Evolutionary conservation across 2,329 filamentous ascomycete genomes (phyloP).

Genomic region (Pestalotiopsis sp.): DNA sequence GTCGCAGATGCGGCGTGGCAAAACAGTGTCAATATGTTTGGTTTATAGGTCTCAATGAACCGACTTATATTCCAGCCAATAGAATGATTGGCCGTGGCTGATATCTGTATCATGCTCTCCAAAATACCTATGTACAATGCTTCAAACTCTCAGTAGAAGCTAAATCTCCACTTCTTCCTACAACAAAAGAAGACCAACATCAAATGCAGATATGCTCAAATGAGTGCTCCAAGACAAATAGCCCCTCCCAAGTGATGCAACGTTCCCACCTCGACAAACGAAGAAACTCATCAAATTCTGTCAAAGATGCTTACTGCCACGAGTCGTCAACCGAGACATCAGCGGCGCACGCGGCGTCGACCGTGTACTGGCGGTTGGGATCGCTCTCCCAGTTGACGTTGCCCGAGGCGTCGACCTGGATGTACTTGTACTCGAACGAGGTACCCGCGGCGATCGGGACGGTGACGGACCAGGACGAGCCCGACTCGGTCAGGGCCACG

Average conservation of each 20-base stretch:
- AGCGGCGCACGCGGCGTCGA: constrained; percentile 1
- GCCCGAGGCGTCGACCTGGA: constrained; percentile 42
- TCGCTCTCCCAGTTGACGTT: constrained; percentile 50
- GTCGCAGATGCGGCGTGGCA: constrained; percentile 38
- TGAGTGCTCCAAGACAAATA: neutral
- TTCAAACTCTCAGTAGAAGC: too few species aligned
- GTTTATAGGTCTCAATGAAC: neutral
- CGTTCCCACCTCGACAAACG: neutral
- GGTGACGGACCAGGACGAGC: constrained; percentile 45
- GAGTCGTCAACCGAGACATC: constrained; percentile 1
- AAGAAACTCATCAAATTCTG: neutral
- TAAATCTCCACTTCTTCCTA: too few species aligned
- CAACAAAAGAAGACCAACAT: too few species aligned
- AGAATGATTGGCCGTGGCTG: too few species aligned
- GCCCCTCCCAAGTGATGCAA: too few species aligned
- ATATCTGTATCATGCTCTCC: too few species aligned
- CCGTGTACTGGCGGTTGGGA: constrained; percentile 12
- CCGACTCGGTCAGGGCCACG: constrained; percentile 41
- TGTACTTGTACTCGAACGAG: constrained; percentile 50
- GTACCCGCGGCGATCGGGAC: constrained; percentile 44
- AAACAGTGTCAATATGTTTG: constrained; percentile 33
- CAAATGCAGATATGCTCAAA: neutral
- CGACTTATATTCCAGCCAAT: too few species aligned
- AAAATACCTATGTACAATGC: too few species aligned
- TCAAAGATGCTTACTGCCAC: neutral